Evolutionary conservation across 2,329 filamentous ascomycete genomes (phyloP).

Genomic region (Penicillium sp.): DNA sequence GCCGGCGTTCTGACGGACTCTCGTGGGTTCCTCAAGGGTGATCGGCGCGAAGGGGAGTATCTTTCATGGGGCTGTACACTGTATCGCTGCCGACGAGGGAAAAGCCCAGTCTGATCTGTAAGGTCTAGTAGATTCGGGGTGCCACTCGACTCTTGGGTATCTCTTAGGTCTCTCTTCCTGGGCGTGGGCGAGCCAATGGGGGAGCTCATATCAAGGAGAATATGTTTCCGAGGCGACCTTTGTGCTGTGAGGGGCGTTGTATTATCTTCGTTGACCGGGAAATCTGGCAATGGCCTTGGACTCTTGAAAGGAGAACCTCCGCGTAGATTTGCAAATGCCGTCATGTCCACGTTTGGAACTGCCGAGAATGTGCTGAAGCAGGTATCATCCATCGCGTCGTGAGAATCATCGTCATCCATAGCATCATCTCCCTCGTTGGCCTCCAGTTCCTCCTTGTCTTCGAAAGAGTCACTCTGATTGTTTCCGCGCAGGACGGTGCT

Average conservation of each 20-base stretch:
- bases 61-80: constrained; percentile 37
- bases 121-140: constrained; percentile 87
- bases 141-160: constrained; percentile 53
- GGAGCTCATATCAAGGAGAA: constrained; percentile 40
- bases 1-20: constrained; percentile 44
- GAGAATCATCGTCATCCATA: constrained; percentile 34
- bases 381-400: constrained; percentile 49
- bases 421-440: constrained; percentile 32
- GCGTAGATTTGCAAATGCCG: constrained; percentile 75
- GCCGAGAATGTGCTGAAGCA: constrained; percentile 86
- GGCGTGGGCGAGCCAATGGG: constrained; percentile 52
- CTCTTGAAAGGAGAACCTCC: constrained; percentile 63
- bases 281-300: constrained; percentile 44
- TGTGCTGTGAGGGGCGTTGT: constrained; percentile 56
- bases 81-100: constrained; percentile 56
- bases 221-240: constrained; percentile 37
- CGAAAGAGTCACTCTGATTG: constrained; percentile 25
- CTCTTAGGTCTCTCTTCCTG: constrained; percentile 53
- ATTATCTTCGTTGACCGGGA: constrained; percentile 36
- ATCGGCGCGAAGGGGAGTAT: constrained; percentile 47
- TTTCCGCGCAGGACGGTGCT: constrained; percentile 44
- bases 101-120: constrained; percentile 73
- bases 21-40: constrained; percentile 48
- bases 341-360: constrained; percentile 76
- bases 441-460: constrained; percentile 29